Evolutionary conservation across 768 basidiomycete species (phyloP), one percentile per base, ranked within the genome.

Genomic region (Steccherinum ochraceum): DNA sequence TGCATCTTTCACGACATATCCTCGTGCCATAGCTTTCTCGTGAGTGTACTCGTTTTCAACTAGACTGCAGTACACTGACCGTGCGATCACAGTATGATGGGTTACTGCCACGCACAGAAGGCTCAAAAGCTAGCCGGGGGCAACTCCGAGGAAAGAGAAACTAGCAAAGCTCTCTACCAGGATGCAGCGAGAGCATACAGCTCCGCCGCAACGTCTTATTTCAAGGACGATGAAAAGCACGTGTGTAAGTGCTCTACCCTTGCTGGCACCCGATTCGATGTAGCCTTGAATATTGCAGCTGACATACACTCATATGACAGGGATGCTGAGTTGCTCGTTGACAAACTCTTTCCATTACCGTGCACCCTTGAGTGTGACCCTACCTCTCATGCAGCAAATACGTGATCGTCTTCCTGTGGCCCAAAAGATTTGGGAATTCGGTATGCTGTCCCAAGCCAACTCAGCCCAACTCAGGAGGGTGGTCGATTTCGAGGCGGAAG

Each of bases 101-200:
- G 49, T 1, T 53, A 52, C 30, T 59, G 49, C 45, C 53, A 58
- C 35, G 39, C 39, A 11, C 41, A 49, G 16, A 7, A 35, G 7
- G 30, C 30, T 7, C 7, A 7, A 16, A 7, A 16, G 52, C 46
- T n/a, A 58, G 54, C 1, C 25, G 19, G n/a, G 20, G 41, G 12
- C 23, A 41, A 11, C 27, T 19, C 7, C 7, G 23, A 12, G 19
- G 21, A n/a, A 7, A 23, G 42, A 13, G 47, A 47, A 1, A 47
- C 46, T 5, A 24, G 48, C 3, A 1, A 18, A 2, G 46, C 52
- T 4, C 45, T 45, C 40, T 50, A 35, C 20, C 12, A 23, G 21
- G 13, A 48, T 5, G 41, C 59, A 2, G 46, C 45, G 2, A 26
- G 27, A 5, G 47, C 48, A 3, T 58, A 58, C 43, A 7, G 49